Percentiles rank a stretch among this genome's conserved stretches.
Evolutionary conservation across 257 asterid species (phyloP).

Genomic region (Marsdenia floribunda): DNA sequence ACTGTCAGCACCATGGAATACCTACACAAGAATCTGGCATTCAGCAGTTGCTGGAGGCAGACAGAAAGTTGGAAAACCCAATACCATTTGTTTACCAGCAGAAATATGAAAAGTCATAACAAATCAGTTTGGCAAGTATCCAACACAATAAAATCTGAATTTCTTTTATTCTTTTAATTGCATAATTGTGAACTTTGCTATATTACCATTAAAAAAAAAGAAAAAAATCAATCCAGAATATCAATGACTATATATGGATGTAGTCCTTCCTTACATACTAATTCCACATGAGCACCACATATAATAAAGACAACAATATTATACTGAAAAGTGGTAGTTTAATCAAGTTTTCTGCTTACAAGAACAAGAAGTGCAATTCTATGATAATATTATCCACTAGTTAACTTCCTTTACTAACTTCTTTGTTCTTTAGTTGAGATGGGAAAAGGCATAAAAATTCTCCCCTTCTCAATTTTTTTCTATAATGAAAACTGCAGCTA

Average conservation of each 20-base stretch:
- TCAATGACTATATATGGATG: background rate
- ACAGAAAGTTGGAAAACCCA: background rate
- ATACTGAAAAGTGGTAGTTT: background rate
- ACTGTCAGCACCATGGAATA: constrained; percentile 96
- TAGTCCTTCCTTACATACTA: background rate
- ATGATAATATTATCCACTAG: background rate
- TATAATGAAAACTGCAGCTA: background rate
- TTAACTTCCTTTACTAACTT: background rate
- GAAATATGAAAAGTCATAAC: background rate
- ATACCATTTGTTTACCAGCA: background rate
- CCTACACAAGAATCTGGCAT: constrained; percentile 39
- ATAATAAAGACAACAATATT: background rate
- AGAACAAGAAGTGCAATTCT: background rate
- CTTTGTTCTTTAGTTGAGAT: background rate
- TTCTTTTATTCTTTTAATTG: background rate
- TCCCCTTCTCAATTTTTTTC: background rate
- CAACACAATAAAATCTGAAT: background rate
- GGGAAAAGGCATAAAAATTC: background rate
- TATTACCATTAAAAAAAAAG: background rate
- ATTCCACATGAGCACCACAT: background rate
- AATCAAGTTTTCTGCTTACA: background rate
- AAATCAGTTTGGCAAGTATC: background rate
- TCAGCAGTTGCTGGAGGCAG: background rate
- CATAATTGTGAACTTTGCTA: background rate
- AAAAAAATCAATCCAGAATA: background rate